Percentiles rank a stretch among this genome's conserved stretches.
Evolutionary conservation across 176 grass and related monocot species (phyloP).

Genomic region (Hordeum vulgare): DNA sequence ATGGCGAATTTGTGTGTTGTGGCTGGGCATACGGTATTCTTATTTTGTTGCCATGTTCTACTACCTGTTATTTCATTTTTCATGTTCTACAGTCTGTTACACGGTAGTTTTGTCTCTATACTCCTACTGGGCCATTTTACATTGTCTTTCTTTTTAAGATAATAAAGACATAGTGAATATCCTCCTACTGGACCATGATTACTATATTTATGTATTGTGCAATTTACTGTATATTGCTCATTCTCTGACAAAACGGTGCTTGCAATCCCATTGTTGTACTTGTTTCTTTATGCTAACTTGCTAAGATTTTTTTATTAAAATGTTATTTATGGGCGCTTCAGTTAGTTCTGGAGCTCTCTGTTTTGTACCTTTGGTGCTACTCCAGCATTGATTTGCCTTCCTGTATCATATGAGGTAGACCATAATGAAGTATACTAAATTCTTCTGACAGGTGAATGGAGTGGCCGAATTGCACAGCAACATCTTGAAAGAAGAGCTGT

Average conservation of each 20-base stretch:
- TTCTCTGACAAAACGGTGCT: background rate
- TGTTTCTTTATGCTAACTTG: background rate
- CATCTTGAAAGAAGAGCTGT: constrained; percentile 70
- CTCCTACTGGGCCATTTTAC: background rate
- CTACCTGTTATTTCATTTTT: background rate
- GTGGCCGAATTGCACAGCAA: constrained; percentile 80
- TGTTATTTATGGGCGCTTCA: background rate
- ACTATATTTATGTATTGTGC: background rate
- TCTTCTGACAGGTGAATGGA: constrained; percentile 69
- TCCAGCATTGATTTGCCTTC: constrained; percentile 18
- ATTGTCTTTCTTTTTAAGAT: background rate
- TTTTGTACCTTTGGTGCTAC: background rate
- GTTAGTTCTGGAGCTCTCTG: background rate
- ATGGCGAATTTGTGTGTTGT: constrained; percentile 85
- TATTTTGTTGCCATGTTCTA: constrained; percentile 2
- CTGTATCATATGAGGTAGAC: background rate
- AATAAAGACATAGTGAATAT: background rate
- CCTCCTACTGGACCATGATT: background rate
- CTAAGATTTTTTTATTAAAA: background rate
- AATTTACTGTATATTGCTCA: background rate
- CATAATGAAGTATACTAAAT: constrained; percentile 26
- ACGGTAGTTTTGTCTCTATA: background rate
- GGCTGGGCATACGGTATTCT: constrained; percentile 44
- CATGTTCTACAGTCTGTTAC: background rate
- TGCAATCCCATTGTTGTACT: background rate